Base-by-base conservation (phyloP, 75 land plant genomes). In the Picea sitchensis region DNA sequence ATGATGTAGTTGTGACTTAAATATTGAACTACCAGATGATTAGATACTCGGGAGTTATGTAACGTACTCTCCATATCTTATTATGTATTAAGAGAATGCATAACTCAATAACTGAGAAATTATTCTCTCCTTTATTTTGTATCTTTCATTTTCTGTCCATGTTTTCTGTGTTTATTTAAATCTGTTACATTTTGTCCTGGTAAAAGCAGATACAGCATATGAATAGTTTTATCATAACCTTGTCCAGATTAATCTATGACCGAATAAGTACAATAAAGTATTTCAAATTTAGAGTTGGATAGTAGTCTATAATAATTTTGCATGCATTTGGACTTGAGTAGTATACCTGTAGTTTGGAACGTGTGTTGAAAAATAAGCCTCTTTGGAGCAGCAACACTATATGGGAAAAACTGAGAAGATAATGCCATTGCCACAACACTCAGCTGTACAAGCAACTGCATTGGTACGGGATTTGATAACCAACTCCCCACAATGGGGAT, bases 351-450 rank as follows among this genome's bases (percentile, higher is more conserved):
- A 68, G 93, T 91, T 20, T 61, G 18, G 36, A 88, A 78, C 11
- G 93, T 86, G 75, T 94, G 99, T 79, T 93, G 92, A 77, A 96
- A 80, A 12, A 96, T 83, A 76, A 96, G 84, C 62, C 99, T 82
- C 79, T 96, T 96, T 61, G 98, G 99, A 34, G 99, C 99, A 73
- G 18, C 86, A 20, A 15, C 72, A 58, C 86, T 92, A 77, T 96
- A 96, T 41, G 99, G 99, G 81, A 96, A 96, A 75, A 91, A 84
- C 73, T 87, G 97, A 12, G 99, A 91, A 54, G 97, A 87, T 18
- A 90, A n/a, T 63, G 91, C 88, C 78, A 96, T 79, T 11, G 88
- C 85, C 60, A 90, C 62, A 18, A 96, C 83, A 77, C 80, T 87
- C 17, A 91, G 17, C 65, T 90, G 89, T 64, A 96, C 62, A 76